Percentiles rank a stretch among this genome's conserved stretches.
These are phyloP conservation scores for Trichosporon coremiiforme DNA, from an alignment of 1,284 basidiomycete genomes.

Conservation along the genomic window DNA sequence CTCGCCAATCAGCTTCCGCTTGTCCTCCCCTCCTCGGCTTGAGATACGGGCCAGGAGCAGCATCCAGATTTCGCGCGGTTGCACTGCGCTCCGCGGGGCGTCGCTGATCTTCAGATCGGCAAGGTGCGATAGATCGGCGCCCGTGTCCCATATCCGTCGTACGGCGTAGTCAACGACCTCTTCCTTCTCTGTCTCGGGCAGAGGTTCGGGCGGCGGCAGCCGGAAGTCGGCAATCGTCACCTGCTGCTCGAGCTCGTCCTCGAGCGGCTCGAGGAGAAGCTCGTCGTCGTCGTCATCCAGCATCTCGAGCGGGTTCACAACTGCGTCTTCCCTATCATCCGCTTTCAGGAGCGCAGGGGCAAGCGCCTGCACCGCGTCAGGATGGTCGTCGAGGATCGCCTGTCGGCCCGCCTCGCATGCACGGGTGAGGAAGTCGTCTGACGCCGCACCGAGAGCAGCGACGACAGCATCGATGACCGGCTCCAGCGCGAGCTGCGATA, in stretches of 20 bases:
- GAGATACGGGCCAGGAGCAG: constrained; percentile 82
- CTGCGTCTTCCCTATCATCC: constrained; percentile 61
- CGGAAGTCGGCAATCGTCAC: constrained; percentile 67
- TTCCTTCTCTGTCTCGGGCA: constrained; percentile 64
- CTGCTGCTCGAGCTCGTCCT: constrained; percentile 54
- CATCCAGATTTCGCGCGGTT: constrained; percentile 85
- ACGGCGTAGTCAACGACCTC: constrained; percentile 66
- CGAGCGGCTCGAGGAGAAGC: constrained; percentile 39
- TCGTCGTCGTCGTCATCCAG: constrained; percentile 86
- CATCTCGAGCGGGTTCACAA: constrained; percentile 87
- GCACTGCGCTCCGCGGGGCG: constrained; percentile 39
- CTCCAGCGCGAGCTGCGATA: constrained; percentile 73
- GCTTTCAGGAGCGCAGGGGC: constrained; percentile 28
- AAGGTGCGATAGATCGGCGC: constrained; percentile 62
- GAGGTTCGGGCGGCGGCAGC: constrained; percentile 70
- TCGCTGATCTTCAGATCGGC: constrained; percentile 38
- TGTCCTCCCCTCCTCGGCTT: constrained; percentile 68
- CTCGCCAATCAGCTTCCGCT: constrained; percentile 76
- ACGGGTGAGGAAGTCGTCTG: constrained; percentile 64
- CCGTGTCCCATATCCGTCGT: constrained; percentile 74
- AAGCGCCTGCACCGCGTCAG: constrained; percentile 33
- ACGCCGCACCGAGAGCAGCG: constrained; percentile 77
- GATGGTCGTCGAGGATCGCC: constrained; percentile 31
- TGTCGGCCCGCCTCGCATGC: constrained; percentile 50
- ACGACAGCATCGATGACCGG: constrained; percentile 88